Evolutionary conservation across 345 rosid species (phyloP).

Genomic region (Zanthoxylum bungeanum): DNA sequence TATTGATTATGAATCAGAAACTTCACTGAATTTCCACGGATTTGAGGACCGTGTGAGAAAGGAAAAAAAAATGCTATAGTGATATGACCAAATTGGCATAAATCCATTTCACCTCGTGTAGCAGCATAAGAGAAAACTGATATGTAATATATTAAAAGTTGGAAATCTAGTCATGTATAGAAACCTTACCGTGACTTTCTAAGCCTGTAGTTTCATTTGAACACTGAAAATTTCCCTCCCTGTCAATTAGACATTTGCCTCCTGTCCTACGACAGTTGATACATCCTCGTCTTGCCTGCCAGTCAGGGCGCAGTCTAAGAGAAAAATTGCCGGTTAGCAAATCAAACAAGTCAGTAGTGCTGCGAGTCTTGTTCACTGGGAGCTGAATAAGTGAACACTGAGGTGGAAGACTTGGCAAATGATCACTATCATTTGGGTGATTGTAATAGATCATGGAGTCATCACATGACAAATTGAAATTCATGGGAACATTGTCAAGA

Average conservation of each 20-base stretch:
- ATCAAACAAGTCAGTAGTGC: background rate
- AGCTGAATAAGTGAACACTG: conserved; percentile 28
- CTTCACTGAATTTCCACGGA: too few species aligned
- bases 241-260: conserved; percentile 10
- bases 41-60: too few species aligned
- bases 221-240: background rate
- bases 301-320: background rate
- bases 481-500: background rate
- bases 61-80: too few species aligned
- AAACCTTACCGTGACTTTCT: background rate
- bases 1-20: too few species aligned
- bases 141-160: background rate
- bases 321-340: conserved; percentile 20
- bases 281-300: conserved; percentile 8
- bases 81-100: background rate
- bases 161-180: background rate
- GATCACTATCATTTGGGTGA: background rate
- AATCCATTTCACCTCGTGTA: background rate
- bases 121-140: too few species aligned
- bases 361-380: conserved; percentile 9
- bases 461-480: background rate
- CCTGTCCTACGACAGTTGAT: background rate
- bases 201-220: background rate
- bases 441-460: conserved; percentile 1
- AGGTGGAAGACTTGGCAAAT: background rate